Evolutionary conservation across 2,329 filamentous ascomycete genomes (phyloP).

Genomic region (Microdochium bolleyi): DNA sequence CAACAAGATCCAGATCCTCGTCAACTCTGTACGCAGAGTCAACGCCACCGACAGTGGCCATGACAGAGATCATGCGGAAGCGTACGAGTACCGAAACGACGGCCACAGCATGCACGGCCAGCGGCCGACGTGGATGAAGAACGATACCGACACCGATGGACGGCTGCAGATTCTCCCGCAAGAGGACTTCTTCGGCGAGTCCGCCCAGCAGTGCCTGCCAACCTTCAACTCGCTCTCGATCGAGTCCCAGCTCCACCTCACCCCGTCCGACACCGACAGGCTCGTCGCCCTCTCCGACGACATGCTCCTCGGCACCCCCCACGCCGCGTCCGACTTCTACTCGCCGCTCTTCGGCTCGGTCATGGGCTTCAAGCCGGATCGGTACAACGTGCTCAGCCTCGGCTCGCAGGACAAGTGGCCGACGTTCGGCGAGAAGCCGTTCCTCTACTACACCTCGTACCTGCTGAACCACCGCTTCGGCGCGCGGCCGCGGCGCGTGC

Average conservation of each 20-base stretch:
- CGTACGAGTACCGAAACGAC: constrained; percentile 12
- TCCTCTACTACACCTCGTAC: constrained; percentile 34
- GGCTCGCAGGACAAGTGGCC: constrained; percentile 20
- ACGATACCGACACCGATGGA: constrained; percentile 18
- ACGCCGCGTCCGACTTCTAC: constrained; percentile 32
- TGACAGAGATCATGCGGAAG: constrained; percentile 2
- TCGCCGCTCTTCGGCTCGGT: constrained; percentile 32
- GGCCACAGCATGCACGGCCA: constrained; percentile 18
- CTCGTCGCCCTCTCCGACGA: constrained; percentile 34
- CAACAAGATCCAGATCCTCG: constrained; percentile 33
- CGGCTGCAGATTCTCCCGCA: constrained; percentile 28
- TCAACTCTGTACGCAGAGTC: constrained; percentile 23
- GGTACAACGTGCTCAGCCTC: constrained; percentile 24
- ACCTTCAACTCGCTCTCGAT: constrained; percentile 34
- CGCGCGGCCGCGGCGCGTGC: constrained; percentile 31
- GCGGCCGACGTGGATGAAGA: constrained; percentile 26
- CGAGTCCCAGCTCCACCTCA: constrained; percentile 33
- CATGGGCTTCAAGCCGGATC: constrained; percentile 32
- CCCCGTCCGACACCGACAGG: constrained; percentile 28
- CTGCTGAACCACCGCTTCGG: constrained; percentile 34
- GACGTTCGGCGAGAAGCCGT: constrained; percentile 34
- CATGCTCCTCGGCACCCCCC: constrained; percentile 31
- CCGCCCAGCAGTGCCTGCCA: constrained; percentile 28
- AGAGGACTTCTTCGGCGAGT: constrained; percentile 30
- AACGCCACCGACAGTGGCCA: constrained; percentile 5